A percentile compares a stretch with the other conserved stretches of the same genome.
Evolutionary conservation across 768 basidiomycete genomes (phyloP).

Genomic region (Strobilomyces dryophilus): DNA sequence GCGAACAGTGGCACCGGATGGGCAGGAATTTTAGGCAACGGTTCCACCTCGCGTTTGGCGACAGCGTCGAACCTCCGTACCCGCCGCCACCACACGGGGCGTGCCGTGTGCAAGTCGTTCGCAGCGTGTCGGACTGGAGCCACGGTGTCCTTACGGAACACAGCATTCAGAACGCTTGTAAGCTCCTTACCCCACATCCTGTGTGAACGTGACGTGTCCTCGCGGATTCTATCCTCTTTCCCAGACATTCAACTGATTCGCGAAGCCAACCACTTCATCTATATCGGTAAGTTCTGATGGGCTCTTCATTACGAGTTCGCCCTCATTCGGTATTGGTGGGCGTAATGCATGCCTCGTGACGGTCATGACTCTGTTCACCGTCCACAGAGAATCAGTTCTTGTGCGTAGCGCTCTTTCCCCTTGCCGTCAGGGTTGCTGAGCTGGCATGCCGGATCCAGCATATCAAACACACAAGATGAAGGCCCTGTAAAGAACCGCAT

Average conservation of each 20-base stretch:
- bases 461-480: slow-evolving; percentile 63
- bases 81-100: slow-evolving; percentile 42
- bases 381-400: slow-evolving; percentile 78
- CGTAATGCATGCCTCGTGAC: slow-evolving; percentile 12
- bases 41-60: slow-evolving; percentile 49
- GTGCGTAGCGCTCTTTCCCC: slow-evolving; percentile 39
- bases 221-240: not conserved
- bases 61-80: slow-evolving; percentile 40
- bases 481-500: slow-evolving; percentile 80
- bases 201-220: slow-evolving; percentile 1
- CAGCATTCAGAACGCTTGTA: slow-evolving; percentile 92
- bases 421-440: slow-evolving; percentile 1
- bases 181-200: slow-evolving; percentile 29
- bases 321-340: slow-evolving; percentile 7
- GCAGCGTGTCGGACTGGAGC: slow-evolving; percentile 91
- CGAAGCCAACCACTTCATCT: slow-evolving; percentile 85
- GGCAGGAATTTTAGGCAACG: slow-evolving; percentile 61
- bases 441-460: slow-evolving; percentile 40
- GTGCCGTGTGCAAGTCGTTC: slow-evolving; percentile 74
- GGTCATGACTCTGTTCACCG: not conserved
- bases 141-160: slow-evolving; percentile 87
- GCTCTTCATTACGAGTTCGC: not conserved
- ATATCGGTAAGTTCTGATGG: slow-evolving; percentile 67
- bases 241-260: slow-evolving; percentile 74
- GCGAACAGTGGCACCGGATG: slow-evolving; percentile 52